phyloP scores from a whole-genome alignment of 148 eudicot genomes.

The Chenopodium suecicum region DNA sequence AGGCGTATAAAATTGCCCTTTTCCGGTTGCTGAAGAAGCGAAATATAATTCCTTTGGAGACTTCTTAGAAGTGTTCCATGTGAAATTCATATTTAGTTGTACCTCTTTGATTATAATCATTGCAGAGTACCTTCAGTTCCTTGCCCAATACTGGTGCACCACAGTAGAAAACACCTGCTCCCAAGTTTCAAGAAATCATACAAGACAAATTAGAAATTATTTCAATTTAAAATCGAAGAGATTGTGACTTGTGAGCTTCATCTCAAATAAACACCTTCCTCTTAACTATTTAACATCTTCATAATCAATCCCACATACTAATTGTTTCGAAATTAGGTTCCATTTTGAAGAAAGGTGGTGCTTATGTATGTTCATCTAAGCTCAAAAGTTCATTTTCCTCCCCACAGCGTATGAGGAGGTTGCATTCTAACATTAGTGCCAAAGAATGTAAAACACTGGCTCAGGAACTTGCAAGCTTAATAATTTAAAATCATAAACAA shows the following conservation, averaged over 20 bases:
- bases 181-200: constrained; percentile 15
- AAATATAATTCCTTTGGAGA: constrained; percentile 11
- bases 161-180: constrained; percentile 92
- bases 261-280: background rate
- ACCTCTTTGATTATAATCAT: constrained; percentile 84
- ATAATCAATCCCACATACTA: background rate
- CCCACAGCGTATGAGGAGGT: too few species aligned
- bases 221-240: background rate
- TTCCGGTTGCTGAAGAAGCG: background rate
- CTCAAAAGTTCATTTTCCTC: background rate
- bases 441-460: background rate
- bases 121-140: constrained; percentile 65
- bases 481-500: background rate
- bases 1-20: constrained; percentile 8
- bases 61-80: constrained; percentile 75
- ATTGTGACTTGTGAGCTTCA: constrained; percentile 13
- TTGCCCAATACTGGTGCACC: constrained; percentile 74
- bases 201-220: background rate
- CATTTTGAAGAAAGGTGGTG: background rate
- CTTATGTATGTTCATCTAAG: background rate
- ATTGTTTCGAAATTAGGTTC: background rate
- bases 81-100: constrained; percentile 88
- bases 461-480: background rate
- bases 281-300: background rate
- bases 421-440: too few species aligned